Evolutionary conservation across 495 filamentous ascomycete genomes (phyloP), one percentile per base, ranked within the genome.

Genomic region (Schizothecium vesticola): DNA sequence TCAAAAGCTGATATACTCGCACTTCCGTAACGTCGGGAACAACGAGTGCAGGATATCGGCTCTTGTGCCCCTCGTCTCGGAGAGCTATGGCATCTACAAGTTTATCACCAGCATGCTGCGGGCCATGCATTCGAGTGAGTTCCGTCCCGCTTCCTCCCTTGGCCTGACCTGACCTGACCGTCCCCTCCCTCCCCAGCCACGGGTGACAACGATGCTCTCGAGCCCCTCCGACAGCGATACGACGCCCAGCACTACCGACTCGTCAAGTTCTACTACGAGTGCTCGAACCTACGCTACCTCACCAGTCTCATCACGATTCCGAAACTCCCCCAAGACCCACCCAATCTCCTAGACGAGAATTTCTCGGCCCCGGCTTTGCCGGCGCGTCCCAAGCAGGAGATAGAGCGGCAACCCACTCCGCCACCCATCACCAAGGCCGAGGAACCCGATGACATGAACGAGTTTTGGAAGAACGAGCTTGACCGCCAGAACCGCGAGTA

Each of bases 31-130:
- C 65, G 91, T 92, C 22, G 89, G 89, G 29, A 94, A 98, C 78
- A 99, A 98, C 74, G 95, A 99, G 78, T 97, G 95, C 77, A 85
- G 95, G 60, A 99, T 99, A 66, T 96, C 93, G 19, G 90, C 96
- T 16, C 84, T 99, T 64, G 93, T 97, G 59, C 92, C 93, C 28
- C 82, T 99, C 58, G 95, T 99, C 43, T 92, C 96, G 74, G 95
- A 99, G 82, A 98, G 94, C 78, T 98, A 99, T 79, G 95, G 95
- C 29, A 99, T 99, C 69, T 96, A 96, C 81, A 95, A 94, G 76
- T 96, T 96, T 74, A 91, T 94, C 69, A 96, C 92, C 2, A 96
- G 92, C 87, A 96, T 96, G 92, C 77, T 96, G 57, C 83, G 92
- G 65, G 95, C 95, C 13, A 97, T 99, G 96, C 95, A 99, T 77